These are phyloP conservation scores for Grosmannia penicillata DNA, from an alignment of 2,329 filamentous ascomycete genomes.

Conservation along the genomic window DNA sequence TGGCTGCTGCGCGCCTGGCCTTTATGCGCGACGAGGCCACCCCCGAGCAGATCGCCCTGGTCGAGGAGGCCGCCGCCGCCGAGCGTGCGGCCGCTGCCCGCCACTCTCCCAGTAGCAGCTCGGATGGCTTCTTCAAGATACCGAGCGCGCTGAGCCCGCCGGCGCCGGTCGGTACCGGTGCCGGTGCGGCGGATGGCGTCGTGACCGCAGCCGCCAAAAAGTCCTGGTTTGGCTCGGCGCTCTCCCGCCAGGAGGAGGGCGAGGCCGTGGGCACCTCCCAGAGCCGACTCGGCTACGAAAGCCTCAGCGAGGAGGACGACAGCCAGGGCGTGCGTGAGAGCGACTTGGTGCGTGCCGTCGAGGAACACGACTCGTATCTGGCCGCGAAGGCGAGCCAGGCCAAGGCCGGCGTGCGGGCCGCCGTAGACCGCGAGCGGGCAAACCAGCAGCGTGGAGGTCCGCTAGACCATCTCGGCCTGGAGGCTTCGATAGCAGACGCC, in stretches of 20 bases:
- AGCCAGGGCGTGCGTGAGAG: conserved; percentile 14
- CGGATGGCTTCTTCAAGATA: conserved; percentile 22
- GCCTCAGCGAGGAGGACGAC: conserved; percentile 19
- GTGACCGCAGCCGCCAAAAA: conserved; percentile 2
- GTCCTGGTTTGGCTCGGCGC: conserved; percentile 22
- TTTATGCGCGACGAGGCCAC: conserved; percentile 44
- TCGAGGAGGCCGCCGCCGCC: conserved; percentile 39
- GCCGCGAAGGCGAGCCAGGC: conserved; percentile 23
- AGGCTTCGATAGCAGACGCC: conserved; percentile 12
- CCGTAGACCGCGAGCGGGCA: conserved; percentile 33
- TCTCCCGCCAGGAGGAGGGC: conserved; percentile 22
- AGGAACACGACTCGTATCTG: conserved; percentile 17
- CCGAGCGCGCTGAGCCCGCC: conserved; percentile 36
- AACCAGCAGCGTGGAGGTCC: conserved; percentile 26
- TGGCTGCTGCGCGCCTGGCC: conserved; percentile 41
- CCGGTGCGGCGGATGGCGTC: conserved; percentile 4
- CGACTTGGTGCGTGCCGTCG: conserved; percentile 17
- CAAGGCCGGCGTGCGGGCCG: conserved; percentile 8
- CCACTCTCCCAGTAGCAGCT: neutral
- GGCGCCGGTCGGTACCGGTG: conserved; percentile 11
- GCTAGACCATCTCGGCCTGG: conserved; percentile 32
- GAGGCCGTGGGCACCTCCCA: conserved; percentile 11
- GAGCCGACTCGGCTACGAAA: conserved; percentile 17
- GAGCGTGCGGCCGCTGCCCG: conserved; percentile 2
- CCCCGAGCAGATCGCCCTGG: conserved; percentile 38